These are phyloP conservation scores for Astrothelium macrocarpum DNA, from an alignment of 495 filamentous ascomycete species.

Conservation along the genomic window DNA sequence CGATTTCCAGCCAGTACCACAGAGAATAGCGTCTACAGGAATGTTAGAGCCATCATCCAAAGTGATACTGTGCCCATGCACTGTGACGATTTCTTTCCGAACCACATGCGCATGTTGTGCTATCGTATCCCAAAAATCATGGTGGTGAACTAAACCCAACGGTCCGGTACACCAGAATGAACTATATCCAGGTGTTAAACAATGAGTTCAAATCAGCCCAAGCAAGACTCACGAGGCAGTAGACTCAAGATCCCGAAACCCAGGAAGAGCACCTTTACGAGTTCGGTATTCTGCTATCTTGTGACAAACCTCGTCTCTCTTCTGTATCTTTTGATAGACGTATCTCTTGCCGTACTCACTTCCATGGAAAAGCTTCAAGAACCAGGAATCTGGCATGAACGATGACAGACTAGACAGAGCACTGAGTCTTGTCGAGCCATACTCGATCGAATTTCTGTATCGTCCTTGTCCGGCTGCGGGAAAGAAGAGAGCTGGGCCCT, in stretches of 20 bases:
- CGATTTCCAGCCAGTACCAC: constrained; percentile 13
- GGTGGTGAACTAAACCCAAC: constrained; percentile 28
- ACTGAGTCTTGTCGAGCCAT: constrained; percentile 11
- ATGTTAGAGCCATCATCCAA: constrained; percentile 7
- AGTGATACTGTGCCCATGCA: constrained; percentile 5
- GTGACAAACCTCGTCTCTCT: constrained; percentile 9
- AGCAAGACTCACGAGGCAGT: constrained; percentile 12
- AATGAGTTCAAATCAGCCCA: background rate
- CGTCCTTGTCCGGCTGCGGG: constrained; percentile 21
- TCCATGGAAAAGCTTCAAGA: constrained; percentile 26
- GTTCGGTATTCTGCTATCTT: constrained; percentile 16
- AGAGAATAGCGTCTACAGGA: constrained; percentile 10
- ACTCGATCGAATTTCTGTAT: constrained; percentile 27
- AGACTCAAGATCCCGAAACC: constrained; percentile 29
- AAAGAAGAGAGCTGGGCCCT: constrained; percentile 26
- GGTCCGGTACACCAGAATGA: constrained; percentile 36
- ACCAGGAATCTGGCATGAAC: constrained; percentile 23
- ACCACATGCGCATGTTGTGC: constrained; percentile 34
- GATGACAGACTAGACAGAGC: constrained; percentile 17
- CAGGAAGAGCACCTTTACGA: constrained; percentile 19
- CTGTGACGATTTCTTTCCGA: constrained; percentile 22
- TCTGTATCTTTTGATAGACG: constrained; percentile 22
- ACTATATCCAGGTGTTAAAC: background rate
- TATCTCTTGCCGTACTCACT: constrained; percentile 20
- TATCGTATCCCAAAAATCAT: constrained; percentile 35